Conservation (phyloP, 345 rosid species). For the Boechera divaricarpa region DNA sequence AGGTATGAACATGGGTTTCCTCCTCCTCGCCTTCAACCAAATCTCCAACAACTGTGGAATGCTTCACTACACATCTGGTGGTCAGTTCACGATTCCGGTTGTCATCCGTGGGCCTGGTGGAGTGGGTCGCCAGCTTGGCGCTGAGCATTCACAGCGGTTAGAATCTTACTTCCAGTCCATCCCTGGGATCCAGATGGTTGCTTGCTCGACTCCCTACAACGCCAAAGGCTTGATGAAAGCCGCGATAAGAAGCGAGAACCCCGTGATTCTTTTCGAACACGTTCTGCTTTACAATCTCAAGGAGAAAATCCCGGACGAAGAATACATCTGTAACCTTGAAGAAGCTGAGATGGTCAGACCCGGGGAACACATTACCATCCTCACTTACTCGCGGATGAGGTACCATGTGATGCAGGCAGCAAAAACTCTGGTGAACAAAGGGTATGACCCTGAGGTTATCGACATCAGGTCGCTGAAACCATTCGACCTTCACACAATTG, state of each 20-base stretch:
- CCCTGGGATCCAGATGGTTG: slow-evolving; percentile 99
- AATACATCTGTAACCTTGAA: slow-evolving; percentile 83
- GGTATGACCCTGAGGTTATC: slow-evolving; percentile 93
- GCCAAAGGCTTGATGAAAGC: slow-evolving; percentile 99
- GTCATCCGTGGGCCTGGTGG: slow-evolving; percentile 99
- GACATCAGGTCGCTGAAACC: slow-evolving; percentile 95
- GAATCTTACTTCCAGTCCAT: slow-evolving; percentile 98
- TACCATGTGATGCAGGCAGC: slow-evolving; percentile 98
- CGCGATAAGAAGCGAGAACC: slow-evolving; percentile 96
- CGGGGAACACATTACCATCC: slow-evolving; percentile 83
- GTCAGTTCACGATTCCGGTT: slow-evolving; percentile 85
- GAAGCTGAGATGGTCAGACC: slow-evolving; percentile 99
- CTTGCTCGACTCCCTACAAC: slow-evolving; percentile 98
- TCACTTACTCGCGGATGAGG: slow-evolving; percentile 95
- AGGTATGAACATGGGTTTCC: slow-evolving; percentile 99
- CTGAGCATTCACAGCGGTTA: slow-evolving; percentile 95
- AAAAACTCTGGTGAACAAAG: slow-evolving; percentile 87
- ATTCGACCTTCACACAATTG: slow-evolving; percentile 83
- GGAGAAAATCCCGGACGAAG: slow-evolving; percentile 94
- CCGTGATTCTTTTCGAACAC: slow-evolving; percentile 93
- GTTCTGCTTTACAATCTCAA: slow-evolving; percentile 97
- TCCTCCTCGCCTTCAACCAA: slow-evolving; percentile 95
- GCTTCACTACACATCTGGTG: slow-evolving; percentile 99
- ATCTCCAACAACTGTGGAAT: slow-evolving; percentile 98
- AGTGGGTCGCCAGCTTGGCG: slow-evolving; percentile 95